Evolutionary conservation across 1,284 basidiomycete genomes (phyloP), one percentile per base, ranked within the genome.

Genomic region (Ustilago crameri): DNA sequence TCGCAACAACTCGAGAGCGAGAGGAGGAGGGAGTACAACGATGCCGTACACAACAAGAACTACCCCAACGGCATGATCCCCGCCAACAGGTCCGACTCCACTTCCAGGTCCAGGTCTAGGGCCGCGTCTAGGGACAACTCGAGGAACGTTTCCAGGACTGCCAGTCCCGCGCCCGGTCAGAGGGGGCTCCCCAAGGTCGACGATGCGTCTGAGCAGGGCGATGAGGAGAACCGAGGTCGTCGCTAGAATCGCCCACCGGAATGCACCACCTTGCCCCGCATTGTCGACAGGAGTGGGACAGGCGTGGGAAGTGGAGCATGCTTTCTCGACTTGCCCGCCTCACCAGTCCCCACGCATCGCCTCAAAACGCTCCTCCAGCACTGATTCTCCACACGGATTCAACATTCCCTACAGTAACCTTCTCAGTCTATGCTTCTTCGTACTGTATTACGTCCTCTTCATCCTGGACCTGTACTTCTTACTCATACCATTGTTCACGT

Each of bases 1-100:
- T 47, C 63, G 17, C 69, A 66, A 34, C 69, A 72, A 34, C 59
- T 72, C 24, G 69, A 66, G 24, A 27, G 45, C 2, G 69, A 72
- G 43, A 44, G 69, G 9, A 40, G 23, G 32, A 52, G 58, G 40
- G 68, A 71, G 0, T 71, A 71, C 43, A 58, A 61, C 41, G 68
- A 71, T 23, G 62, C 61, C 1, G 58, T 71, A 8, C 58, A 62
- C 58, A 61, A 58, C 37, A 71, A 61, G 49, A 53, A 47, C 8
- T 63, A 50, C 34, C 68, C 62, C 1, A 65, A 71, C 40, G 68
- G 68, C 4, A 58, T 65, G 18, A 58, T 62, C 22, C 68, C 68
- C 2, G 58, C 68, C 3, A 46, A 54, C 34, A 30, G 57, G 3
- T 69, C 66, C 1, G 51, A 24, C 2, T 60, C 57, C 5, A 22